These are phyloP conservation scores for Didymella pomorum DNA, from an alignment of 2,329 filamentous ascomycete species.

Conservation along the genomic window DNA sequence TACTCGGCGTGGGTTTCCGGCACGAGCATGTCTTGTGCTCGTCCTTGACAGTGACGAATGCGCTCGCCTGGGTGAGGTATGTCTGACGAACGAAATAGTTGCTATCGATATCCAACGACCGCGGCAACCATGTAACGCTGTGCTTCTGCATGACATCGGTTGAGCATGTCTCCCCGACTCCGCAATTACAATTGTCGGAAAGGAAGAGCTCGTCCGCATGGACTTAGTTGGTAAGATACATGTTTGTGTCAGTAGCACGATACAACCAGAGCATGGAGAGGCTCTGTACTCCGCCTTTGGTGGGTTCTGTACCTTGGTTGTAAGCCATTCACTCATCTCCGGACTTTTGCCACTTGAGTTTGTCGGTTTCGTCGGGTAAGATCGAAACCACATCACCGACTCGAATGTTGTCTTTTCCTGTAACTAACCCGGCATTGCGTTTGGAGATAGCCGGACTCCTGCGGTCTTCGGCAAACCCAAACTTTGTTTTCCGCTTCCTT, in stretches of 20 bases:
- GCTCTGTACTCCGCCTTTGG: constrained; percentile 46
- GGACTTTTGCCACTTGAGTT: constrained; percentile 63
- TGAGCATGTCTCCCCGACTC: constrained; percentile 59
- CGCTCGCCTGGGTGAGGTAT: constrained; percentile 67
- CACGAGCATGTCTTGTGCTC: constrained; percentile 65
- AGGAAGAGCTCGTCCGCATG: constrained; percentile 78
- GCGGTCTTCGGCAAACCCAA: constrained; percentile 30
- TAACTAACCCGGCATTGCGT: constrained; percentile 29
- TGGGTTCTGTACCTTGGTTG: constrained; percentile 61
- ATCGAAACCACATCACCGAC: constrained; percentile 62
- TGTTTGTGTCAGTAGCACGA: constrained; percentile 73
- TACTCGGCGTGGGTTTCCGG: constrained; percentile 24
- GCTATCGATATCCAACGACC: constrained; percentile 53
- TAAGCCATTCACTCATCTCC: constrained; percentile 72
- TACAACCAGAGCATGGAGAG: constrained; percentile 80
- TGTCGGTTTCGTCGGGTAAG: constrained; percentile 56
- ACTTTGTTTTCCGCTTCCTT: constrained; percentile 19
- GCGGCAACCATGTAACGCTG: constrained; percentile 65
- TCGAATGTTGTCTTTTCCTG: background rate
- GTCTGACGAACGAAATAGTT: constrained; percentile 74
- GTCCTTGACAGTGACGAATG: constrained; percentile 67
- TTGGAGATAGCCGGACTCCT: background rate
- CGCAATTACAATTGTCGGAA: constrained; percentile 78
- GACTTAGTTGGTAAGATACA: constrained; percentile 72
- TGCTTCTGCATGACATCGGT: constrained; percentile 67